Evolutionary conservation across 2,329 filamentous ascomycete genomes (phyloP).

Genomic region (Arthrobotrys sphaeroides): DNA sequence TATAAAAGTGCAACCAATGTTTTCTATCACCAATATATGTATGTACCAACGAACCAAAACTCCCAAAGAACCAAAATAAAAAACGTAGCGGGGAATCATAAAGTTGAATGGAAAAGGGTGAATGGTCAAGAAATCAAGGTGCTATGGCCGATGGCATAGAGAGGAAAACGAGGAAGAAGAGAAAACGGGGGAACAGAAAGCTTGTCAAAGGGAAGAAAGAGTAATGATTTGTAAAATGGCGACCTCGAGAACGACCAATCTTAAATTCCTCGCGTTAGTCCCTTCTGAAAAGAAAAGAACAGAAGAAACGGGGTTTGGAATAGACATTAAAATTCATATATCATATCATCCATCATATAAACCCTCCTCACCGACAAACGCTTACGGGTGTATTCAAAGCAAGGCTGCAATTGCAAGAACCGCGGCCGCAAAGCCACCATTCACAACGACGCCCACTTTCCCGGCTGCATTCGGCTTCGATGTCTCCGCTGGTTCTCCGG

Average conservation of each 20-base stretch:
- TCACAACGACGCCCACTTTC: conserved; percentile 13
- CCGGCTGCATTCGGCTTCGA: conserved; percentile 25
- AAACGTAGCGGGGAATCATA: neutral
- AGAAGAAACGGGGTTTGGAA: neutral
- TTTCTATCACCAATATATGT: neutral
- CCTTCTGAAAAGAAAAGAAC: neutral
- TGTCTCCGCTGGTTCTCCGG: neutral
- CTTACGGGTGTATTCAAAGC: conserved; percentile 9
- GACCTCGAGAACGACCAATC: too few species aligned
- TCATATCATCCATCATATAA: neutral
- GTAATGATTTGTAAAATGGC: too few species aligned
- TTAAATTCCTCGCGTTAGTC: too few species aligned
- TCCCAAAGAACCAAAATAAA: neutral
- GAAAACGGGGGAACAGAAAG: too few species aligned
- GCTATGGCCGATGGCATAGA: too few species aligned
- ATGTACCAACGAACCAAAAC: conserved; percentile 38
- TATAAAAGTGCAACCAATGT: neutral
- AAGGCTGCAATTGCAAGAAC: conserved; percentile 25
- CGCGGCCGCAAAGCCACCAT: neutral
- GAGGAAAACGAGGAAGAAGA: too few species aligned
- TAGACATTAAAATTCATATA: conserved; percentile 14
- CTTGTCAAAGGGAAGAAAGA: too few species aligned
- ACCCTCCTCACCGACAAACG: neutral
- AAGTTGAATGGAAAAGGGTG: neutral
- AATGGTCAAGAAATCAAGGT: neutral